Percentiles rank a stretch among this genome's conserved stretches.
Conservation (phyloP, 495 filamentous ascomycete genomes). For the Beverwykella pulmonaria region DNA sequence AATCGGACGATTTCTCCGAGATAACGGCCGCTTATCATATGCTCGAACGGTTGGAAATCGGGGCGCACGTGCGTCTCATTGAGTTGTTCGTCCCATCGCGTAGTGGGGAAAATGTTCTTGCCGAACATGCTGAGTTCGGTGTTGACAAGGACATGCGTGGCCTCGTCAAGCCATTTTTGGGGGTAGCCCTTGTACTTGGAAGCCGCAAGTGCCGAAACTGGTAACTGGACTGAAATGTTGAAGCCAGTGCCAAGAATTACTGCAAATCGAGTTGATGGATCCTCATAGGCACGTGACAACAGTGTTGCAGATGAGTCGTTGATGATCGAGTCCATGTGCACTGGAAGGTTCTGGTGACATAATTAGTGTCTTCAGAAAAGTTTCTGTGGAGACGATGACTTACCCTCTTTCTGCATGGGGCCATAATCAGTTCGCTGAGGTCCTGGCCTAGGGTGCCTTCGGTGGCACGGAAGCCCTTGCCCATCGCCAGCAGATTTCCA, state of each 20-base stretch:
- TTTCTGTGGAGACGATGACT: too few relatives aligned
- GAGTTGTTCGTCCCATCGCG: conserved; percentile 50
- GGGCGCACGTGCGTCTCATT: conserved; percentile 45
- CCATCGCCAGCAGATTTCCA: conserved; percentile 64
- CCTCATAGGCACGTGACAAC: conserved; percentile 49
- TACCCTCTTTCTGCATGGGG: conserved; percentile 56
- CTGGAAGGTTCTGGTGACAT: conserved; percentile 43
- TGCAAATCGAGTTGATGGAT: conserved; percentile 46
- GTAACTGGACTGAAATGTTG: conserved; percentile 50
- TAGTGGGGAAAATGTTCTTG: conserved; percentile 46
- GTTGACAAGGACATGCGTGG: conserved; percentile 50
- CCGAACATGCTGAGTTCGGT: conserved; percentile 54
- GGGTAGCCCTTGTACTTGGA: conserved; percentile 47
- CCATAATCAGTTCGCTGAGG: conserved; percentile 60
- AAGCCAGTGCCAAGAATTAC: conserved; percentile 52
- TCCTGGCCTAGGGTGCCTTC: conserved; percentile 61
- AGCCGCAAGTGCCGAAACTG: conserved; percentile 40
- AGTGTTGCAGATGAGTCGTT: conserved; percentile 51
- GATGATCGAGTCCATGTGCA: conserved; percentile 48
- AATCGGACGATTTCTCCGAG: conserved; percentile 61
- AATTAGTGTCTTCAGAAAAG: too few relatives aligned
- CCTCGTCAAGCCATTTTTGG: conserved; percentile 43
- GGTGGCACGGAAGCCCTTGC: conserved; percentile 67
- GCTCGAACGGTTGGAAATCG: conserved; percentile 53
- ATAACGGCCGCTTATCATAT: conserved; percentile 57